These are phyloP conservation scores for Noccaea bulbosa DNA, from an alignment of 345 rosid species.

Conservation along the genomic window DNA sequence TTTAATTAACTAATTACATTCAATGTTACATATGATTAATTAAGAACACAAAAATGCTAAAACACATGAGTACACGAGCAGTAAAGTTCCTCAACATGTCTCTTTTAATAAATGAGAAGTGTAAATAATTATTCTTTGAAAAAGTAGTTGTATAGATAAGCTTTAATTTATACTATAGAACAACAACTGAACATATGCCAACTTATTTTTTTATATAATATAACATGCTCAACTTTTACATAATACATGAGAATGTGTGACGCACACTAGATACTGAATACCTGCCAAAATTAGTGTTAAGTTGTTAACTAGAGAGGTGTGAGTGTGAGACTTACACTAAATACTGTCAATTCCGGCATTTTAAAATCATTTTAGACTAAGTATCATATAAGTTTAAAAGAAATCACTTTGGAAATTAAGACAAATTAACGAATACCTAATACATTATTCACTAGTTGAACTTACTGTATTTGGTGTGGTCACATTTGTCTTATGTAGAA, in stretches of 20 bases:
- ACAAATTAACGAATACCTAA: not conserved
- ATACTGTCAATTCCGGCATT: not conserved
- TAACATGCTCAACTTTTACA: no score
- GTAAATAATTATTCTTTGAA: not conserved
- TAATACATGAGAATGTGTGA: no score
- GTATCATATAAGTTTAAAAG: no score
- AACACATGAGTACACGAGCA: not conserved
- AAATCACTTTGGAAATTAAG: not conserved
- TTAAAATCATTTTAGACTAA: not conserved
- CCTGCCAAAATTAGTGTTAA: not conserved
- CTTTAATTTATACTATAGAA: no score
- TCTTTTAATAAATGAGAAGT: slow-evolving; percentile 3
- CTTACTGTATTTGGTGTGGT: slow-evolving; percentile 24
- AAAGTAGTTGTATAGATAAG: slow-evolving; percentile 21
- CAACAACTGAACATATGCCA: no score
- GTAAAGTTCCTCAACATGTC: not conserved
- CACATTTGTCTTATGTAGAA: slow-evolving; percentile 36
- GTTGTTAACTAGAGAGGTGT: not conserved
- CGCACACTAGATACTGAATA: not conserved
- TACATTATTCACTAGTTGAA: slow-evolving; percentile 10
- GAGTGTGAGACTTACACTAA: not conserved
- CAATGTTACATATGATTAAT: not conserved
- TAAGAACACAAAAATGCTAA: not conserved
- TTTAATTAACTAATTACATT: not conserved
- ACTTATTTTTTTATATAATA: no score